Conservation (phyloP, 75 land plant species). For the Azolla pinnata region DNA sequence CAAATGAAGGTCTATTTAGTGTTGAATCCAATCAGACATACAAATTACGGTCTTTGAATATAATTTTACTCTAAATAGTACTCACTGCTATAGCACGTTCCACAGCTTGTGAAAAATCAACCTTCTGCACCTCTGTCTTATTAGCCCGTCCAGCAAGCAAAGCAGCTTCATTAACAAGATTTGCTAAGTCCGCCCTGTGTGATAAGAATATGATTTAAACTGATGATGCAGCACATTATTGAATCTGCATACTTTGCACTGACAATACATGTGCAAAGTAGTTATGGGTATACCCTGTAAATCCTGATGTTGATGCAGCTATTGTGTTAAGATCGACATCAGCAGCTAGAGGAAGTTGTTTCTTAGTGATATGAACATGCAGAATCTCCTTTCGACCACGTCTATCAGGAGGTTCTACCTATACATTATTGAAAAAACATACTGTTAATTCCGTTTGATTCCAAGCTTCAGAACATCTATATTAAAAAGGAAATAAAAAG, state of each 20-base stretch:
- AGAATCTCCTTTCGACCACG: conserved; percentile 84
- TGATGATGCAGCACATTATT: no score
- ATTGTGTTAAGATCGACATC: conserved; percentile 68
- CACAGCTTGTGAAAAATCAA: conserved; percentile 81
- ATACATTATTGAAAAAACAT: no score
- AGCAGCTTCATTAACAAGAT: conserved; percentile 97
- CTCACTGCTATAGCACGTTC: conserved; percentile 90
- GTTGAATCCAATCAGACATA: no score
- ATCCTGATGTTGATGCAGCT: conserved; percentile 92
- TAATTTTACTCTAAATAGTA: no score
- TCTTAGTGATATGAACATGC: conserved; percentile 75
- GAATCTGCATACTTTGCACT: no score
- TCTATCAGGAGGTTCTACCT: conserved; percentile 97
- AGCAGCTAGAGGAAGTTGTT: conserved; percentile 70
- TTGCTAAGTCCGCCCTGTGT: conserved; percentile 96
- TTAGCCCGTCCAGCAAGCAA: conserved; percentile 81
- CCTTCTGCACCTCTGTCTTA: conserved; percentile 69
- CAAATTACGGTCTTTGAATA: no score
- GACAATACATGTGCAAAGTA: no score
- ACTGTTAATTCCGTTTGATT: no score
- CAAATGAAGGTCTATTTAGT: no score
- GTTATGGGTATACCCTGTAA: conserved; percentile 67
- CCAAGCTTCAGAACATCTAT: no score
- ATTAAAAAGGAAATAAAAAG: not conserved
- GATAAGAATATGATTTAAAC: no score